These are phyloP conservation scores for Pelargonium australe DNA, from an alignment of 441 rosid genomes.

Conservation along the genomic window DNA sequence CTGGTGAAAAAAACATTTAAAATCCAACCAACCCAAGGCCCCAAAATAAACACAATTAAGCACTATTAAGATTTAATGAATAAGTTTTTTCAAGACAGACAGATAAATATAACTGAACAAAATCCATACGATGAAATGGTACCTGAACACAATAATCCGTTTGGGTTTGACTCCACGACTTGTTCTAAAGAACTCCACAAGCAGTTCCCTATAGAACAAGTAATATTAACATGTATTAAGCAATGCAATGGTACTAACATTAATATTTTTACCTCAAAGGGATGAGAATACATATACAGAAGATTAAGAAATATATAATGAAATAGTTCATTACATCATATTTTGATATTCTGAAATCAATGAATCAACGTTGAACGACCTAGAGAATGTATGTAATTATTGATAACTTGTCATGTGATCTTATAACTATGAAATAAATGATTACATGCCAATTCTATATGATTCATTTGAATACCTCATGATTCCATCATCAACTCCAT, in stretches of 20 bases:
- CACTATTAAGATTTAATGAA: not conserved
- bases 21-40: not conserved
- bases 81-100: slow-evolving; percentile 1
- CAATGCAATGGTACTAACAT: not conserved
- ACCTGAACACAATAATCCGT: slow-evolving; percentile 88
- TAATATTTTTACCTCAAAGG: slow-evolving; percentile 6
- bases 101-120: not conserved
- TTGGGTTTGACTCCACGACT: slow-evolving; percentile 54
- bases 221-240: slow-evolving; percentile 12
- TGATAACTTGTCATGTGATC: not conserved
- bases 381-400: slow-evolving; percentile 6
- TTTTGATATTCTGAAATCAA: not conserved
- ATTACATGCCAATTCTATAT: not conserved
- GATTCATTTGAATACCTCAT: slow-evolving; percentile 45
- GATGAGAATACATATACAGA: not conserved
- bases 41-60: not conserved
- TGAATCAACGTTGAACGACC: not conserved
- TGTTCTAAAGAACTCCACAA: slow-evolving; percentile 57
- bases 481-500: slow-evolving; percentile 68
- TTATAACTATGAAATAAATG: not conserved
- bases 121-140: slow-evolving; percentile 3
- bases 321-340: not conserved
- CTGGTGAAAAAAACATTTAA: slow-evolving; percentile 1
- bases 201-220: slow-evolving; percentile 52
- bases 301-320: not conserved